A percentile compares a stretch with the other conserved stretches of the same genome.
Evolutionary conservation across 2,329 filamentous ascomycete genomes (phyloP).

Genomic region (Ascomycota sp.): DNA sequence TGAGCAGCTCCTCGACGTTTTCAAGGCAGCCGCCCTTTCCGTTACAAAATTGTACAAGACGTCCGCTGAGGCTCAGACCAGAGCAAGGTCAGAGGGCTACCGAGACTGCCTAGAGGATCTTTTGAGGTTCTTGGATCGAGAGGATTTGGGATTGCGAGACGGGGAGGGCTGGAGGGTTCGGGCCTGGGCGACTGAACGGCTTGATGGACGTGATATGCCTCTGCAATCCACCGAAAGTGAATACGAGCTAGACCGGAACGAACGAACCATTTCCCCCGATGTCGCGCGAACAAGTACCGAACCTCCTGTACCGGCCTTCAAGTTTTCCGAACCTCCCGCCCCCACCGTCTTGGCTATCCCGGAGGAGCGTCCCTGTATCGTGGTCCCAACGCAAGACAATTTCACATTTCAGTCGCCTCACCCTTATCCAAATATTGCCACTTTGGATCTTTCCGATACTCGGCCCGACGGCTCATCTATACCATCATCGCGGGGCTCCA

Average conservation of each 20-base stretch:
- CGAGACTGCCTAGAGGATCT: slow-evolving; percentile 87
- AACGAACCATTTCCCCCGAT: slow-evolving; percentile 35
- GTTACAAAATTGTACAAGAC: slow-evolving; percentile 94
- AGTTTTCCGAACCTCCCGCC: slow-evolving; percentile 8
- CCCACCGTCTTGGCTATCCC: slow-evolving; percentile 7
- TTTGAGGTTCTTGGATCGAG: slow-evolving; percentile 61
- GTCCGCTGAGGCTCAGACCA: slow-evolving; percentile 54
- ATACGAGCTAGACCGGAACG: slow-evolving; percentile 43
- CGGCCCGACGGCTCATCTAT: slow-evolving; percentile 16
- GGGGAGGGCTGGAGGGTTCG: slow-evolving; percentile 48
- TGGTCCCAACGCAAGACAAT: slow-evolving; percentile 31
- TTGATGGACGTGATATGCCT: slow-evolving; percentile 37
- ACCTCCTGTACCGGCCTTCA: slow-evolving; percentile 11
- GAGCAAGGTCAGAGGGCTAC: slow-evolving; percentile 61
- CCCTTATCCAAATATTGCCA: slow-evolving; percentile 36
- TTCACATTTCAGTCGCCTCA: slow-evolving; percentile 51
- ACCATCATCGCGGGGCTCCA: slow-evolving; percentile 8
- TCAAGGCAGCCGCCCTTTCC: slow-evolving; percentile 77
- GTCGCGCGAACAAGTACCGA: slow-evolving; percentile 24
- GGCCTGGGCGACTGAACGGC: slow-evolving; percentile 44
- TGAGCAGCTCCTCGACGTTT: slow-evolving; percentile 59
- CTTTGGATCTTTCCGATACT: slow-evolving; percentile 34
- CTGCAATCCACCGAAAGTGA: slow-evolving; percentile 39
- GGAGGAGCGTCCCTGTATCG: slow-evolving; percentile 16
- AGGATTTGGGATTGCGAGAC: slow-evolving; percentile 54